A percentile compares a stretch with the other conserved stretches of the same genome.
Conservation (phyloP, 75 land plant genomes). For the Cunninghamia lanceolata region DNA sequence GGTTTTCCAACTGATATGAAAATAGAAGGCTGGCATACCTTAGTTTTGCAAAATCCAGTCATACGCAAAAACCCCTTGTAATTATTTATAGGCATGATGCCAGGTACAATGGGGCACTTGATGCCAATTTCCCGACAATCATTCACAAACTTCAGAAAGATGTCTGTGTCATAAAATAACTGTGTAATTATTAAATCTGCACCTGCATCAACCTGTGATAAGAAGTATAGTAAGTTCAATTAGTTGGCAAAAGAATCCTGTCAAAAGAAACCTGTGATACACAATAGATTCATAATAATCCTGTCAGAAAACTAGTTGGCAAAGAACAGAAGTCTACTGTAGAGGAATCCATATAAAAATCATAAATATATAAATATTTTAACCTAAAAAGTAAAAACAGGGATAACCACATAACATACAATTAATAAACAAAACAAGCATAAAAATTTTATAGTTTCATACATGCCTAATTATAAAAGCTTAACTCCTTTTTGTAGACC, state of each 20-base stretch:
- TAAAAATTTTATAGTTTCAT: too few species aligned
- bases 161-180: slow-evolving; percentile 92
- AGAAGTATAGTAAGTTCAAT: background rate
- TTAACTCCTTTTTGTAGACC: too few species aligned
- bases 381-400: too few species aligned
- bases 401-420: too few species aligned
- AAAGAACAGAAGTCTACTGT: background rate
- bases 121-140: slow-evolving; percentile 97
- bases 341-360: background rate
- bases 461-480: too few species aligned
- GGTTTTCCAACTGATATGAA: background rate
- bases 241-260: background rate
- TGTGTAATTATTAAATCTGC: slow-evolving; percentile 92
- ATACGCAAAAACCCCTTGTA: slow-evolving; percentile 92
- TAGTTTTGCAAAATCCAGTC: slow-evolving; percentile 98
- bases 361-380: too few species aligned
- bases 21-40: slow-evolving; percentile 38
- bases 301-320: slow-evolving; percentile 3
- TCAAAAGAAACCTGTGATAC: background rate
- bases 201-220: slow-evolving; percentile 86
- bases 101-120: slow-evolving; percentile 91
- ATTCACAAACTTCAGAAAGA: slow-evolving; percentile 86
- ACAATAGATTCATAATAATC: background rate
- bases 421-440: too few species aligned
- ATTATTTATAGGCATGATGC: slow-evolving; percentile 97